phyloP scores from a whole-genome alignment of 2,329 filamentous ascomycete genomes.

The Claviceps cyperi region DNA sequence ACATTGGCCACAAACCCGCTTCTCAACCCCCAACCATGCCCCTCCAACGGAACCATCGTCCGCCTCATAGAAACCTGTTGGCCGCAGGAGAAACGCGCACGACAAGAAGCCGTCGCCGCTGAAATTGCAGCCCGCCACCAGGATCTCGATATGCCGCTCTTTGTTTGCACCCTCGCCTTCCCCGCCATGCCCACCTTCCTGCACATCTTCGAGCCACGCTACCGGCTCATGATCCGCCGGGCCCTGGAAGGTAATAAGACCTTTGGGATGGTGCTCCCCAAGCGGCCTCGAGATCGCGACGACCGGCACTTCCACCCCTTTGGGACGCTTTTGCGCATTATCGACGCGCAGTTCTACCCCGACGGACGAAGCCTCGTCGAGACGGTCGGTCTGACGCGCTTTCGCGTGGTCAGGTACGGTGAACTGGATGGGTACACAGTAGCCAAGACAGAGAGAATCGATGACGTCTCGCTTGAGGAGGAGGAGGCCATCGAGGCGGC shows the following conservation, averaged over 20 bases:
- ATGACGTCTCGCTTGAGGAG: slow-evolving; percentile 68
- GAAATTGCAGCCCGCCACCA: slow-evolving; percentile 43
- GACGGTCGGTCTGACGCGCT: slow-evolving; percentile 61
- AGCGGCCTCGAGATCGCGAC: slow-evolving; percentile 27
- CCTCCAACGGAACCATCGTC: slow-evolving; percentile 48
- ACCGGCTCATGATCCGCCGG: slow-evolving; percentile 76
- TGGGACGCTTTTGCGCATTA: slow-evolving; percentile 65
- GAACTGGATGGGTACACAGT: slow-evolving; percentile 64
- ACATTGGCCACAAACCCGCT: slow-evolving; percentile 37
- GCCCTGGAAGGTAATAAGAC: slow-evolving; percentile 57
- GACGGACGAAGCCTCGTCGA: slow-evolving; percentile 76
- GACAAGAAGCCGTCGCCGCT: slow-evolving; percentile 37
- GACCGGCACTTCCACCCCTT: slow-evolving; percentile 48
- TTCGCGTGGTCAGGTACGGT: slow-evolving; percentile 51
- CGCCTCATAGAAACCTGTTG: slow-evolving; percentile 55
- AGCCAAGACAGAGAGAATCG: slow-evolving; percentile 59
- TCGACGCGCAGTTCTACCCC: slow-evolving; percentile 55
- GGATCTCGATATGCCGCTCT: slow-evolving; percentile 53
- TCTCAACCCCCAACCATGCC: slow-evolving; percentile 25
- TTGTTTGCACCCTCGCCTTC: slow-evolving; percentile 70
- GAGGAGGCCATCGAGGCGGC: slow-evolving; percentile 63
- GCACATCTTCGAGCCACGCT: slow-evolving; percentile 85
- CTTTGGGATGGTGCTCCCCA: slow-evolving; percentile 77
- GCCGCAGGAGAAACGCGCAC: slow-evolving; percentile 45
- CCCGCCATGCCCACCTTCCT: slow-evolving; percentile 75